phyloP scores from a whole-genome alignment of 345 rosid genomes.

The Leavenworthia alabamica region DNA sequence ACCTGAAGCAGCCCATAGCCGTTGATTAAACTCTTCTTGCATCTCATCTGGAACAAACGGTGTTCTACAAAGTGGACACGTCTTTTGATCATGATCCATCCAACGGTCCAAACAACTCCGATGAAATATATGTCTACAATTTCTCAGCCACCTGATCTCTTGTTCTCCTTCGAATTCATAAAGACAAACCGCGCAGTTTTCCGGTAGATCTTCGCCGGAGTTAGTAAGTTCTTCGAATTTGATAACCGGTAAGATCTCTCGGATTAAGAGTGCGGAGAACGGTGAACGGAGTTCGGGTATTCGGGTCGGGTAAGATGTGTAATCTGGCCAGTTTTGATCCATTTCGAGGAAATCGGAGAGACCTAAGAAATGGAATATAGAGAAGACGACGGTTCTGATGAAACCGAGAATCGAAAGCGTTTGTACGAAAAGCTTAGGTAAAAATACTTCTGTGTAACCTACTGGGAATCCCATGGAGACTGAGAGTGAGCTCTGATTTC shows the following conservation, averaged over 20 bases:
- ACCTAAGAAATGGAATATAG: slow-evolving; percentile 51
- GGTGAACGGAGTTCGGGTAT: slow-evolving; percentile 39
- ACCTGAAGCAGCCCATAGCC: slow-evolving; percentile 68
- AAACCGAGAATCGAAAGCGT: slow-evolving; percentile 55
- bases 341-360: slow-evolving; percentile 75
- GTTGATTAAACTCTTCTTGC: slow-evolving; percentile 76
- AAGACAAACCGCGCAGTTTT: slow-evolving; percentile 76
- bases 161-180: slow-evolving; percentile 66
- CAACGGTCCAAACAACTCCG: slow-evolving; percentile 82
- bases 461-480: slow-evolving; percentile 91
- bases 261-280: slow-evolving; percentile 62
- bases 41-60: slow-evolving; percentile 71
- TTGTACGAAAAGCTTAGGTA: slow-evolving; percentile 67
- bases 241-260: slow-evolving; percentile 67
- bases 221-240: slow-evolving; percentile 42
- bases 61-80: slow-evolving; percentile 86
- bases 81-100: slow-evolving; percentile 87
- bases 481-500: no score
- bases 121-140: slow-evolving; percentile 78
- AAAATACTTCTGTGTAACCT: slow-evolving; percentile 62
- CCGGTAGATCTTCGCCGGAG: slow-evolving; percentile 44
- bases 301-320: slow-evolving; percentile 31
- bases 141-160: slow-evolving; percentile 74
- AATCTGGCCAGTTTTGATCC: slow-evolving; percentile 51
- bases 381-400: slow-evolving; percentile 45